These are phyloP conservation scores for Pythium chondricola DNA, from an alignment of 352 stramenopile genomes.

Conservation along the genomic window DNA sequence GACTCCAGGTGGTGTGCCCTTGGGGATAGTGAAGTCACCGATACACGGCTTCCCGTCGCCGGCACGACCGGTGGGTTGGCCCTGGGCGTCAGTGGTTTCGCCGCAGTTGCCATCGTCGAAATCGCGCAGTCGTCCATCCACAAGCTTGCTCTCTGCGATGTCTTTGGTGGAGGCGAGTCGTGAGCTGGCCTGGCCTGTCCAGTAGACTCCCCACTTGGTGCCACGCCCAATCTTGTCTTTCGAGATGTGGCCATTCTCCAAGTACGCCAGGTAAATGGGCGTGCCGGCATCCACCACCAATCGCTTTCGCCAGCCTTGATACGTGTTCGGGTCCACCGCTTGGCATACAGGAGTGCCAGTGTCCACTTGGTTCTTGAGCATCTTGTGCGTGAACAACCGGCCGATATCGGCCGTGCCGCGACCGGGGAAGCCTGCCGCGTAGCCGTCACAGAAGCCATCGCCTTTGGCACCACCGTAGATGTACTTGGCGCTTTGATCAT, in stretches of 20 bases:
- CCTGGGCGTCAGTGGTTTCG: constrained; percentile 38
- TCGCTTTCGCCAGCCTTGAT: constrained; percentile 52
- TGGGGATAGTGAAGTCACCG: constrained; percentile 40
- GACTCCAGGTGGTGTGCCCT: constrained; percentile 32
- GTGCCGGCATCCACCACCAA: constrained; percentile 29
- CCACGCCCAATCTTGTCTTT: constrained; percentile 65
- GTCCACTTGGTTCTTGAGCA: constrained; percentile 60
- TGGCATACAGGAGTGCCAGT: constrained; percentile 38
- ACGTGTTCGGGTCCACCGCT: constrained; percentile 41
- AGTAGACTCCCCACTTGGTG: constrained; percentile 60
- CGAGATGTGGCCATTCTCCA: constrained; percentile 53
- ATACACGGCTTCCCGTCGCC: constrained; percentile 61
- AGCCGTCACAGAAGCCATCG: constrained; percentile 68
- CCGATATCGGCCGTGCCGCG: constrained; percentile 47
- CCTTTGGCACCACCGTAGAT: constrained; percentile 55
- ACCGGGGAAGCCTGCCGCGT: constrained; percentile 51
- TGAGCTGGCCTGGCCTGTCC: constrained; percentile 34
- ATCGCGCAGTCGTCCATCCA: constrained; percentile 36
- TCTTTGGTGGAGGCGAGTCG: constrained; percentile 39
- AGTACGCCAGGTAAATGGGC: constrained; percentile 44
- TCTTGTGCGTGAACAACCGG: constrained; percentile 55
- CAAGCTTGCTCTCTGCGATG: constrained; percentile 38
- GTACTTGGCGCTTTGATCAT: constrained; percentile 55
- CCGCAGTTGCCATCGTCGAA: constrained; percentile 62
- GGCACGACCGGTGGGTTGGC: constrained; percentile 36